phyloP scores from a whole-genome alignment of 2,329 filamentous ascomycete genomes.

The Apiospora saccharicola region DNA sequence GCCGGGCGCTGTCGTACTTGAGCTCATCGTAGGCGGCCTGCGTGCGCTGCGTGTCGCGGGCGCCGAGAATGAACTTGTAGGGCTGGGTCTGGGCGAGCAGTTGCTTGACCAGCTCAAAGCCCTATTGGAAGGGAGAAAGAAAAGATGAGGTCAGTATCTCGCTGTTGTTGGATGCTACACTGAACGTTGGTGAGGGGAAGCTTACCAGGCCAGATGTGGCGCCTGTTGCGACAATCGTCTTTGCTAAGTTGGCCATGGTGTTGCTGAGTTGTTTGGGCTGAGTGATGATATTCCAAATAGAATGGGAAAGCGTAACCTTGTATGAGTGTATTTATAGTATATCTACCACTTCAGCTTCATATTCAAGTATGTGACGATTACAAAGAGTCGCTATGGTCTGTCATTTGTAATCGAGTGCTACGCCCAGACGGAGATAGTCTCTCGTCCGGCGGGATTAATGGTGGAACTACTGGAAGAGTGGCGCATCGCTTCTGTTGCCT shows the following conservation, averaged over 20 bases:
- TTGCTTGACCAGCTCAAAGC: conserved; percentile 6
- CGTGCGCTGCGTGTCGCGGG: conserved; percentile 51
- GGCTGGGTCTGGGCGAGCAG: conserved; percentile 34
- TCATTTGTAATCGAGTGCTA: not conserved
- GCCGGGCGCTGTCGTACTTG: conserved; percentile 48
- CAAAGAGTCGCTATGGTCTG: not conserved
- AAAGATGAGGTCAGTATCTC: not conserved
- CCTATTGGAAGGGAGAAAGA: not conserved
- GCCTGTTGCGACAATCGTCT: conserved; percentile 1
- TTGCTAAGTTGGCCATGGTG: not conserved
- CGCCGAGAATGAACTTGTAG: conserved; percentile 58
- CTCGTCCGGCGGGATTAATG: not conserved
- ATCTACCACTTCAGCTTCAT: not conserved
- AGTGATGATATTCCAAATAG: not conserved
- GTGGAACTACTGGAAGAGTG: not conserved
- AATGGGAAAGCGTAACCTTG: not conserved
- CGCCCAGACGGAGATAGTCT: not conserved
- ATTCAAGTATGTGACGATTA: not conserved
- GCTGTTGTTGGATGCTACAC: too few relatives aligned
- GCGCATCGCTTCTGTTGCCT: not conserved
- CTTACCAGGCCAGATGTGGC: conserved; percentile 16
- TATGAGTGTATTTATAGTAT: not conserved
- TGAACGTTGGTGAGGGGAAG: not conserved
- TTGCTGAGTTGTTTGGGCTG: not conserved
- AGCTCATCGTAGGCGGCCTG: conserved; percentile 52